Base-by-base conservation (phyloP, 2,329 filamentous ascomycete genomes). In the Diaporthe batatas region DNA sequence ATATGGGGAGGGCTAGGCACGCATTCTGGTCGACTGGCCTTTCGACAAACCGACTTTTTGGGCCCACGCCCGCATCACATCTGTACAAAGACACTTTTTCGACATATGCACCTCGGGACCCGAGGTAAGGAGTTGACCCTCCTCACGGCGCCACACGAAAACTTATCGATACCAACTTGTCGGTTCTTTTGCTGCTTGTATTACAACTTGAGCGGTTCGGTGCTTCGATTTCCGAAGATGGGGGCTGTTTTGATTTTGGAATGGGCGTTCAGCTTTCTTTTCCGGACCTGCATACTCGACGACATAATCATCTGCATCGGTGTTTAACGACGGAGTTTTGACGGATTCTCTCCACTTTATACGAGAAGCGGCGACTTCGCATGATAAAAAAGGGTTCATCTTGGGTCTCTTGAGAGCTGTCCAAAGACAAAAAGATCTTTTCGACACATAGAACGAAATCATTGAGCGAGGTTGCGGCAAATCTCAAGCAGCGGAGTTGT, bases 391-490 rank as follows among this genome's bases (percentile, higher is more conserved):
- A 39, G 82, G 81, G 82, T 81, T 84, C 81, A 83, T 84, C 81
- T 87, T 82, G 85, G 85, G 80, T 87, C 78, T 49, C 82, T 87
- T 85, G 83, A 85, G 83, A 85, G 36, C 79, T 82, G 80, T 82
- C 82, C 81, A 82, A 84, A 83, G 82, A 83, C 85, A 85, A 86
- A 86, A 83, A 79, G 82, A 70, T 80, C 80, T 82, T 70, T 81
- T 81, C 77, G 81, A 84, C 82, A 86, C 86, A 87, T 88, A 88
- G 86, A 86, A 80, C 81, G 81, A 83, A 65, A 81, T 83, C 79
- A 73, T 80, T 78, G 79, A 77, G 79, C 76, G 79, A 76, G 80
- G 78, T 79, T 77, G 72, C 68, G 71, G 72, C 73, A 67, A 67
- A 59, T 65, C 68, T 75, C 74, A 74, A 65, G 62, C 72, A 73